Conservation (phyloP, 2,329 filamentous ascomycete species). For the Drechslera avenae region DNA sequence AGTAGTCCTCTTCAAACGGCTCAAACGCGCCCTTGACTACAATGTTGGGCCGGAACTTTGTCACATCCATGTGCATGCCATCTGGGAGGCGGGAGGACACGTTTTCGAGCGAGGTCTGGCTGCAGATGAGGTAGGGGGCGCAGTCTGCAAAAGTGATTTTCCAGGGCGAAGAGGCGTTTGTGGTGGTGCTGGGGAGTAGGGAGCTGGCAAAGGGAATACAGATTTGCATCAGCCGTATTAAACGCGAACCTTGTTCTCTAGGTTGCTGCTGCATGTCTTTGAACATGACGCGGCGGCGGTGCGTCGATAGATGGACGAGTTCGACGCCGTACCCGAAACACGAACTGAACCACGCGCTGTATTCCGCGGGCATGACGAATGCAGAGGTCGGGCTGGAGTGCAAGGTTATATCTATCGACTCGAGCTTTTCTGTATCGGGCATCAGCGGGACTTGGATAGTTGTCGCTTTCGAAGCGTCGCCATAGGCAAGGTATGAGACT, state of each 20-base stretch:
- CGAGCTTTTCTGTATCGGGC: conserved; percentile 45
- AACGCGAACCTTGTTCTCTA: conserved; percentile 13
- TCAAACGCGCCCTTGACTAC: conserved; percentile 49
- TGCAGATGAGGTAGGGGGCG: conserved; percentile 75
- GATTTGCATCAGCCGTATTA: conserved; percentile 21
- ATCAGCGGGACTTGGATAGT: conserved; percentile 48
- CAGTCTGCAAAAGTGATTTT: conserved; percentile 73
- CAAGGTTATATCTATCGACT: conserved; percentile 50
- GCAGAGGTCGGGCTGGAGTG: conserved; percentile 51
- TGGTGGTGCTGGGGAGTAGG: conserved; percentile 18
- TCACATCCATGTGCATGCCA: conserved; percentile 50
- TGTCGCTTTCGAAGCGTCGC: conserved; percentile 29
- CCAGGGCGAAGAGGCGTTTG: conserved; percentile 22
- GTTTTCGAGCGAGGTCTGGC: conserved; percentile 70
- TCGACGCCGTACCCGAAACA: conserved; percentile 53
- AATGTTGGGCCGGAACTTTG: conserved; percentile 56
- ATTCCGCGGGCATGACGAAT: conserved; percentile 51
- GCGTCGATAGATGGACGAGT: conserved; percentile 51
- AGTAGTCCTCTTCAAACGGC: conserved; percentile 55
- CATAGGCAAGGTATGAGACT: conserved; percentile 49
- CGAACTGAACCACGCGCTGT: conserved; percentile 51
- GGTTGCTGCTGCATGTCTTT: conserved; percentile 29
- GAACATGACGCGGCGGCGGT: conserved; percentile 51
- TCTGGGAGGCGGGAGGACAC: conserved; percentile 57
- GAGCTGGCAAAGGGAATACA: neutral